Evolutionary conservation across 495 filamentous ascomycete species (phyloP).

Genomic region (Talaromyces nanjingensis): DNA sequence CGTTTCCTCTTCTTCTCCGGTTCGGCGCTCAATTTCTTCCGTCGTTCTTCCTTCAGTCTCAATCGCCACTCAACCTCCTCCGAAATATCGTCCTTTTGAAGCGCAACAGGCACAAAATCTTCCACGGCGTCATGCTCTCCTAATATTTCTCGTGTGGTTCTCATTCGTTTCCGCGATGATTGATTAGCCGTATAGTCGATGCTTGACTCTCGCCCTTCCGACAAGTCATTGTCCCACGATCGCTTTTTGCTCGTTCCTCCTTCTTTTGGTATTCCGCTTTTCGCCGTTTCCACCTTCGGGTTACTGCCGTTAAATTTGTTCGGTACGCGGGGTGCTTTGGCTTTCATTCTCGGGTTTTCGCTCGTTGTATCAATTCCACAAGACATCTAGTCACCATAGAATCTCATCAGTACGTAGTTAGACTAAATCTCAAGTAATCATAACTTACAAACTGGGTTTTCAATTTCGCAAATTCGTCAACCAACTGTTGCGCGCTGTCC

Average conservation of each 20-base stretch:
- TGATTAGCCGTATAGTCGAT: constrained; percentile 1
- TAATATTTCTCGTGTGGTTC: constrained; percentile 13
- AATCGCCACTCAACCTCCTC: constrained; percentile 36
- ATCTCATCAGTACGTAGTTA: neutral
- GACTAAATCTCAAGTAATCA: neutral
- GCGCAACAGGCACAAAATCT: constrained; percentile 17
- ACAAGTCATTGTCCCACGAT: constrained; percentile 10
- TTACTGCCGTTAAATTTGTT: neutral
- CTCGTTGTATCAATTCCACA: neutral
- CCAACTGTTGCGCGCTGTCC: constrained; percentile 29
- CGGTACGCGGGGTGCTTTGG: neutral
- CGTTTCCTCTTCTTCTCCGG: constrained; percentile 29
- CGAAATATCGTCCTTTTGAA: constrained; percentile 43
- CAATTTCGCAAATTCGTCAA: constrained; percentile 27
- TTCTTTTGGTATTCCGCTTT: neutral
- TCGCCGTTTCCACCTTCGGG: neutral
- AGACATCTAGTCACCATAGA: neutral
- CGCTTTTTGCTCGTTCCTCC: constrained; percentile 5
- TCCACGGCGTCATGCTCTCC: constrained; percentile 15
- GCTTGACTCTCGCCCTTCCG: neutral
- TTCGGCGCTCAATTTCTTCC: constrained; percentile 22
- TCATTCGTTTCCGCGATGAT: constrained; percentile 18
- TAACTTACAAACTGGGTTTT: constrained; percentile 29
- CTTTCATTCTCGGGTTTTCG: neutral
- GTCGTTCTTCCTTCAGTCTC: constrained; percentile 30